Evolutionary conservation across 257 asterid species (phyloP).

Genomic region (Penstemon davidsonii): DNA sequence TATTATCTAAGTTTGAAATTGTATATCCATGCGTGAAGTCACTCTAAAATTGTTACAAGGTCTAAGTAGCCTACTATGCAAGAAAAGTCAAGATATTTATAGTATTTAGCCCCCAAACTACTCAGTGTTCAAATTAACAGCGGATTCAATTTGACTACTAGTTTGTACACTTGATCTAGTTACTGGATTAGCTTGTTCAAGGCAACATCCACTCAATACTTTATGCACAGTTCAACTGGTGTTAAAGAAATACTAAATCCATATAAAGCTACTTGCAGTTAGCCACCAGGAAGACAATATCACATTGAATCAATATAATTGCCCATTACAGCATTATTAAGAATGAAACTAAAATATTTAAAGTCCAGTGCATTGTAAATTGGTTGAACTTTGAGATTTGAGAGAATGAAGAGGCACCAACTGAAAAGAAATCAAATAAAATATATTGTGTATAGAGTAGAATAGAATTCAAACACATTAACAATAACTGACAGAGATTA

Average conservation of each 20-base stretch:
- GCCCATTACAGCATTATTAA: neutral
- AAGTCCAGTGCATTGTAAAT: constrained; percentile 13
- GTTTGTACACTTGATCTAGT: neutral
- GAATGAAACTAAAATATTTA: constrained; percentile 8
- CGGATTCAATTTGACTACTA: constrained; percentile 9
- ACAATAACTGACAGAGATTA: constrained; percentile 13
- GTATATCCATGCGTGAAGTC: neutral
- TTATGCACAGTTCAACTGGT: constrained; percentile 15
- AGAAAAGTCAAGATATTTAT: neutral
- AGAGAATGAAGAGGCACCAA: too few species aligned
- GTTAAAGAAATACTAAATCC: constrained; percentile 19
- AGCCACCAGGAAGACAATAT: constrained; percentile 22
- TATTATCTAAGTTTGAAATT: neutral
- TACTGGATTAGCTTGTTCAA: constrained; percentile 2
- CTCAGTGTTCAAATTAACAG: neutral
- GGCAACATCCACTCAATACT: constrained; percentile 19
- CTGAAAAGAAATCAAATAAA: neutral
- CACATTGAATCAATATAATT: constrained; percentile 9
- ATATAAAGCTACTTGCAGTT: constrained; percentile 11
- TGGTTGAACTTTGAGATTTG: neutral
- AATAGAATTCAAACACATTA: constrained; percentile 29
- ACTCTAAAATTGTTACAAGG: constrained; percentile 9
- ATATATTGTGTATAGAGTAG: neutral
- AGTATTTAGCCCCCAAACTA: constrained; percentile 14
- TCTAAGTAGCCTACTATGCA: neutral